Conservation (phyloP, 192 early-diverging fungal genomes). For the Phlyctochytrium arcticum region DNA sequence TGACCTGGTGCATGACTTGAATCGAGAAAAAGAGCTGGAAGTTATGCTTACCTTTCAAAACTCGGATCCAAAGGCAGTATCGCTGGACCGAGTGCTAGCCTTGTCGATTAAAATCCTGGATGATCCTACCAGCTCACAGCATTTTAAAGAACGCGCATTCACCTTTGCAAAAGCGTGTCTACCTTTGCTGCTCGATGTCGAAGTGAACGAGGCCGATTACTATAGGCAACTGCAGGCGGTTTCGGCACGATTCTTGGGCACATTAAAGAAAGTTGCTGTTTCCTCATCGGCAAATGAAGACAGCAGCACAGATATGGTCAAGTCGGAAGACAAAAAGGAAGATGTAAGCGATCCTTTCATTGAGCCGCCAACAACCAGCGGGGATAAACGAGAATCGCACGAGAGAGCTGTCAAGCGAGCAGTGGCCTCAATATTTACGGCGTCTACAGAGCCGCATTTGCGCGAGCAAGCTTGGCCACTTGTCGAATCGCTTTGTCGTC, state of each 20-base stretch:
- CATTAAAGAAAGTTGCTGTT: not conserved
- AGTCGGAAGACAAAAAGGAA: not conserved
- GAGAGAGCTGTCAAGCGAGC: conserved; percentile 63
- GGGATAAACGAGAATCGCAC: conserved; percentile 58
- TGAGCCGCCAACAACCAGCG: conserved; percentile 28
- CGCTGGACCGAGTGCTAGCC: conserved; percentile 56
- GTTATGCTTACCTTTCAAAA: conserved; percentile 56
- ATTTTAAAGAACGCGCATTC: conserved; percentile 42
- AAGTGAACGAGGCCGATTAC: conserved; percentile 42
- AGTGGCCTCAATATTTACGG: conserved; percentile 61
- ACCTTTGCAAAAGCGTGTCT: conserved; percentile 65
- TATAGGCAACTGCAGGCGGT: not conserved
- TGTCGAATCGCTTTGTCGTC: conserved; percentile 62
- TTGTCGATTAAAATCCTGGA: conserved; percentile 54
- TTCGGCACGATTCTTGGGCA: conserved; percentile 1
- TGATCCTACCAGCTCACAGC: conserved; percentile 29
- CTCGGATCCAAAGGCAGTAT: conserved; percentile 37
- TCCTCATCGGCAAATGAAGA: not conserved
- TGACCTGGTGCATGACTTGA: conserved; percentile 33
- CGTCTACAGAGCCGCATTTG: conserved; percentile 46
- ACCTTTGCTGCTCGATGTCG: conserved; percentile 63
- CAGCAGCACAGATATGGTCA: not conserved
- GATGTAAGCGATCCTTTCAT: conserved; percentile 41
- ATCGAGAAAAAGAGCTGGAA: conserved; percentile 55
- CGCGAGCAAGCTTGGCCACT: conserved; percentile 60